Base-by-base conservation (phyloP, 2,329 filamentous ascomycete genomes). In the Hymenoscyphus salicellus region DNA sequence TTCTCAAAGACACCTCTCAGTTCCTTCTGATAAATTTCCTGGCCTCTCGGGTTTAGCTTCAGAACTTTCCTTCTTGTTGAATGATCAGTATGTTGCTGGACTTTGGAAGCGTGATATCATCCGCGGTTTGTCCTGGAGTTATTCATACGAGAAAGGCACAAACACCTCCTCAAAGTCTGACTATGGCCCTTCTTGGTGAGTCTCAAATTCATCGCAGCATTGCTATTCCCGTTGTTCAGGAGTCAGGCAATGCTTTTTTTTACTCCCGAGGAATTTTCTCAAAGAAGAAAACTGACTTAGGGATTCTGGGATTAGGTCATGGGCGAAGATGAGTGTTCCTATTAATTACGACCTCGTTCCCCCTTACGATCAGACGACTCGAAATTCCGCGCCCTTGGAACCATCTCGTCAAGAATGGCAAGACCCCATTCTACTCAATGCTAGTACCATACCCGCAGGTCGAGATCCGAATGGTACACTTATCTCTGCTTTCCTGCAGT, bases 41-140 rank as follows among this genome's bases (percentile, higher is more conserved):
- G 65, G 55, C 8, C 36, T 68, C 7, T 66, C 64, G 2, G 66
- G 64, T 10, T 38, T 68, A 4, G 66, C 66, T 20, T 49, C 58
- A 5, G 55, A 66, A 32, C 61, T 63, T 49, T 36, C 61, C 2
- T 52, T 23, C 20, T 30, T 62, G 4, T 55, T 65, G 3, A 41
- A 56, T 33, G 66, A 68, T 49, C 14, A 62, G 30, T 68, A 68
- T 30, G n/a, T 66, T 10, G 61, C 61, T 5, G 66, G 66, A 2
- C 58, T 68, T 23, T 68, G 66, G 66, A 61, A 60, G 49, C 10
- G 43, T 26, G 64, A 68, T 56, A 55, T 68, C 1, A 14, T 57
- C n/a, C 11, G 23, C 2, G 61, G 62, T 6, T 32, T 68, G 8
- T 33, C 16, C n/a, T 63, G 61, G 62, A 60, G 36, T 30, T 60